Evolutionary conservation across 495 filamentous ascomycete genomes (phyloP).

Genomic region (Choiromyces venosus): DNA sequence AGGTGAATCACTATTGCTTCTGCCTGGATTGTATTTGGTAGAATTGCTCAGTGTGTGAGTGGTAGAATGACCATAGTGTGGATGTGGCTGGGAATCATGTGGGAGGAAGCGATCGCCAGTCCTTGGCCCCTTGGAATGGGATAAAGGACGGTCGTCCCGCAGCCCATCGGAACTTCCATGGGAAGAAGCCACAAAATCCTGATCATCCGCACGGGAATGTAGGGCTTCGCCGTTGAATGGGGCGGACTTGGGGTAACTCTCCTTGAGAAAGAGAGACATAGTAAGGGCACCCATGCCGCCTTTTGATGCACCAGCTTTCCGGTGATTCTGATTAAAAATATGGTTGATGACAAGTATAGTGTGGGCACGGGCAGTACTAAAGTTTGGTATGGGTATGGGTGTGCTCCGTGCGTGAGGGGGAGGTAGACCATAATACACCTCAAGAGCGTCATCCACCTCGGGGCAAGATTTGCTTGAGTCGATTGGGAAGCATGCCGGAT

Average conservation of each 20-base stretch:
- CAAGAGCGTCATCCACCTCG: not conserved
- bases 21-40: not conserved
- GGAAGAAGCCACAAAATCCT: not conserved
- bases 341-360: not conserved
- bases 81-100: not conserved
- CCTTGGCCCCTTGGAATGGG: not conserved
- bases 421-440: not conserved
- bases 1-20: not conserved
- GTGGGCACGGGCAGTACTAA: not conserved
- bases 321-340: not conserved
- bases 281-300: not conserved
- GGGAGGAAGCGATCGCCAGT: not conserved
- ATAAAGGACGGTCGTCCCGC: not conserved
- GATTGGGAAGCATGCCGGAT: not conserved
- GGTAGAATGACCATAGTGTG: not conserved
- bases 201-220: not conserved
- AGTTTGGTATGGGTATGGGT: not conserved
- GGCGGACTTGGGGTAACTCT: not conserved
- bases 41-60: not conserved
- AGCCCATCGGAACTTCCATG: not conserved
- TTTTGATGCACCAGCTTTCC: not conserved
- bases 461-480: not conserved
- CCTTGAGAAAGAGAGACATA: not conserved
- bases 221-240: not conserved
- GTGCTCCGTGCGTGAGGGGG: not conserved